Base-by-base conservation (phyloP, 139 green algal genomes). In the Picochlorum sp. region DNA sequence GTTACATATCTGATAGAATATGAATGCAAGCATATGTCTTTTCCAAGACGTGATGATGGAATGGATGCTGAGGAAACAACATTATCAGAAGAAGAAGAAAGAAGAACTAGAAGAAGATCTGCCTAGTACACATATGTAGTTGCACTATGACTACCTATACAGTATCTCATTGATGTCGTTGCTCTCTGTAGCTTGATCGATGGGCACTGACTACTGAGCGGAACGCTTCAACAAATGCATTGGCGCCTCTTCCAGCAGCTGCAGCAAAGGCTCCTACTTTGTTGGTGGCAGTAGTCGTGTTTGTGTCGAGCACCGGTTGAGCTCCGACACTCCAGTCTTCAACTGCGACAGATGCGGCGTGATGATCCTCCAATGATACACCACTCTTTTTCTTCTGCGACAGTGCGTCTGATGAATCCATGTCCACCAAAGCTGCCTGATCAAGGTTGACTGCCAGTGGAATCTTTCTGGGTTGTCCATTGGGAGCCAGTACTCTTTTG, bases 401-500 rank as follows among this genome's bases (percentile, higher is more conserved):
- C 16, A 26, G 47, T 13, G 8, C 7, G 8, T 41, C 34, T 41
- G 34, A 41, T 14, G 34, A 47, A 14, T 61, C 69, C 3, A 44
- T 61, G 55, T 76, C 69, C 28, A 69, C 69, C 38, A 76, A 63
- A 37, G 62, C 56, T n/a, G 51, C 62, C 47, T 31, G 3, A 54
- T 73, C 49, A 41, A 78, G 70, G 65, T 78, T 59, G 63, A 86
- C 63, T 28, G 84, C 71, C 23, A 82, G 66, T 14, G 84, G 82
- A 49, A 95, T 72, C 77, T 96, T 96, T 41, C 88, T 74, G 0
- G 88, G 88, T 77, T 96, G 88, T 0, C 88, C 88, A 67, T 91
- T 94, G 41, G 86, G 80, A 10, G 88, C 86, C 24, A 96, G 67
- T 21, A 87, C 76, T 50, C 87, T 78, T 45, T 75, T 75, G 55